phyloP scores from a whole-genome alignment of 148 eudicot species.

The Silene conica region DNA sequence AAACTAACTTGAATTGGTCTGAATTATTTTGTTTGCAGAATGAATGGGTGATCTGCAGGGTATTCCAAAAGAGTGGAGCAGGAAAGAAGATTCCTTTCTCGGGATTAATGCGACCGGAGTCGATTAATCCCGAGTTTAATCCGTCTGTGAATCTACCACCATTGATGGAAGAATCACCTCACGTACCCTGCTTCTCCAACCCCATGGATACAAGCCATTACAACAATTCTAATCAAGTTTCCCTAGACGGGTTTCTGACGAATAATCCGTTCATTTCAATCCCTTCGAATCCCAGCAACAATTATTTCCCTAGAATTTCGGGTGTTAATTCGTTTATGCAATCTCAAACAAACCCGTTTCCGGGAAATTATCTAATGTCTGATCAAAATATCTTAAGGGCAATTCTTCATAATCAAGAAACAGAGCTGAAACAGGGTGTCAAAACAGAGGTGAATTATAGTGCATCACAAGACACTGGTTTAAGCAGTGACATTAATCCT shows the following conservation, averaged over 20 bases:
- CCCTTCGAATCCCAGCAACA: neutral
- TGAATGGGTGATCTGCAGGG: constrained; percentile 69
- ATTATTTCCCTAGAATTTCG: constrained; percentile 10
- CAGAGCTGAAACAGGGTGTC: constrained; percentile 36
- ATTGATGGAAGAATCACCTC: constrained; percentile 49
- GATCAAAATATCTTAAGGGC: constrained; percentile 46
- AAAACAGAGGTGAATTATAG: constrained; percentile 44
- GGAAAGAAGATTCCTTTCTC: constrained; percentile 39
- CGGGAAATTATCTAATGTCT: constrained; percentile 32
- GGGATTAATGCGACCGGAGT: constrained; percentile 19
- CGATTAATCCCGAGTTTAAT: constrained; percentile 19
- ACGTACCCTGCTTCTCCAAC: constrained; percentile 98
- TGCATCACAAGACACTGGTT: constrained; percentile 51
- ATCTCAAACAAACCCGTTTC: constrained; percentile 23
- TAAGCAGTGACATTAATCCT: constrained; percentile 50
- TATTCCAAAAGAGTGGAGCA: constrained; percentile 44
- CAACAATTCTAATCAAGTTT: constrained; percentile 15
- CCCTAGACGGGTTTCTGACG: constrained; percentile 10
- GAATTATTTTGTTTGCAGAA: constrained; percentile 34
- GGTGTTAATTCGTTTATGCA: neutral
- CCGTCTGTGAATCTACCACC: constrained; percentile 42
- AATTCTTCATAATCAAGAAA: constrained; percentile 39
- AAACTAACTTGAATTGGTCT: too few species aligned
- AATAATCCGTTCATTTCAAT: constrained; percentile 17
- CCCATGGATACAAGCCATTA: constrained; percentile 27